Conservation (phyloP, 306 rosid genomes). For the Ormosia emarginata region DNA sequence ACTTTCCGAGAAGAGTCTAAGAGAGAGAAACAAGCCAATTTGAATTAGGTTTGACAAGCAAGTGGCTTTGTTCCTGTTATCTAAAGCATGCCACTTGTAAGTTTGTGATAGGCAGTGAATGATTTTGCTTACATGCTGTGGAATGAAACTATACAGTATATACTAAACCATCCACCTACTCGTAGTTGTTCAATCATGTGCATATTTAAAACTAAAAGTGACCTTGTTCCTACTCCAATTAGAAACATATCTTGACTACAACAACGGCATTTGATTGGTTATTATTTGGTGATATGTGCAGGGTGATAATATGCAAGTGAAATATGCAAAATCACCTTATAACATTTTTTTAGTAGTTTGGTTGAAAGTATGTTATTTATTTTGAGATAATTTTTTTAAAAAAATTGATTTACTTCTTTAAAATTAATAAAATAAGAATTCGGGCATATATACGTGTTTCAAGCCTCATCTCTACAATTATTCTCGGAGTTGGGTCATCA, state of each 20-base stretch:
- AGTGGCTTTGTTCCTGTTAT: conserved; percentile 11
- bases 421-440: background rate
- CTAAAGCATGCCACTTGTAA: background rate
- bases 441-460: background rate
- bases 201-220: background rate
- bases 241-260: background rate
- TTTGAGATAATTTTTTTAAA: background rate
- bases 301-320: background rate
- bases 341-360: background rate
- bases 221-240: conserved; percentile 25
- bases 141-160: background rate
- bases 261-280: background rate
- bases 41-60: conserved; percentile 22
- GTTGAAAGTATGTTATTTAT: background rate
- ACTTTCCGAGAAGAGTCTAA: background rate
- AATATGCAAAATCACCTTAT: background rate
- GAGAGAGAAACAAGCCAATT: background rate
- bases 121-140: background rate
- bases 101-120: background rate
- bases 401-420: background rate
- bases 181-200: conserved; percentile 25
- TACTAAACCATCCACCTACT: conserved; percentile 15
- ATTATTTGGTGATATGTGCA: background rate
- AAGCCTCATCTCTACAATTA: background rate
- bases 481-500: background rate